Base-by-base conservation (phyloP, 176 grass and related monocot genomes). In the Avena atlantica region DNA sequence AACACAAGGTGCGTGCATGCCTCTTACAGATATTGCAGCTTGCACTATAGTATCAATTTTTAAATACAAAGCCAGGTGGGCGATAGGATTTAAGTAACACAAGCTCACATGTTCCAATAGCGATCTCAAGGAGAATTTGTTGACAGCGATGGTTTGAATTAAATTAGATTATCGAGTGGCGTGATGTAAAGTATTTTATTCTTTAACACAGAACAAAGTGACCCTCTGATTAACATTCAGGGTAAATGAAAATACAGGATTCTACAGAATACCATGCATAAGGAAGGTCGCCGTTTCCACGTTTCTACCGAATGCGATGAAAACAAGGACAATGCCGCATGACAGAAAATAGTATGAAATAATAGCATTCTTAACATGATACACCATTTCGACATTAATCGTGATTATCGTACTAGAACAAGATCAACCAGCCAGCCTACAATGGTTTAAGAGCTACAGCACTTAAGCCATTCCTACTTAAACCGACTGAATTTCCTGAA, bases 181-280 rank as follows among this genome's bases (percentile, higher is more conserved):
- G 12, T 23, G 81, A n/a, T 25, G 37, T 27, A 51, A 51, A 45
- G 9, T 74, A 1, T 23, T 51, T 76, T 52, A 25, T 52, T 76
- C 3, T 27, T 75, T 7, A 0, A 27, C 24, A 16, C 7, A 76
- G 23, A 70, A 25, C 13, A 29, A 74, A 14, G 47, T 14, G 10
- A 14, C 49, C 24, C 21, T 59, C 21, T 23, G 16, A 20, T 11
- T 12, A 44, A 63, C 27, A 72, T 85, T 68, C 19, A 25, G 47
- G 77, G 23, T 66, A 13, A 63, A 81, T 16, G 42, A 40, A 78
- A 81, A 83, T 7, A 0, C 1, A 84, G 40, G 42, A 89, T 36
- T 79, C 0, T 29, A 63, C 27, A 42, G 20, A 12, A 16, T 9
- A 47, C 15, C 24, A 27, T 24, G 80, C 62, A n/a, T 17, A 36